Evolutionary conservation across 805 yeast species (phyloP).

Genomic region (Kregervanrija pseudodelftensis): DNA sequence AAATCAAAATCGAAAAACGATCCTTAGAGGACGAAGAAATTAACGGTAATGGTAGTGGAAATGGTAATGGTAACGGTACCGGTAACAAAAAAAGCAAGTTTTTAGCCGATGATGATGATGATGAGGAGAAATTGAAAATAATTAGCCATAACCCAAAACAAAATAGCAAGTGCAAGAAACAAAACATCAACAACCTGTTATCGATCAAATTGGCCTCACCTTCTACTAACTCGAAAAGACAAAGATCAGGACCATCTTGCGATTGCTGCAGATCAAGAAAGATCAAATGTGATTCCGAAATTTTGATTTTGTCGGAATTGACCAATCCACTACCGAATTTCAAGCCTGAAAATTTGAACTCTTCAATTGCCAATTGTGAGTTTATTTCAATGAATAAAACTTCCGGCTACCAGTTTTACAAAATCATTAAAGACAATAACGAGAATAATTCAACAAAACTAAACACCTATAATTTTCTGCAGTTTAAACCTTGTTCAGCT

Average conservation of each 20-base stretch:
- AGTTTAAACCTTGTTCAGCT: conserved; percentile 49
- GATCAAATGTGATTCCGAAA: conserved; percentile 67
- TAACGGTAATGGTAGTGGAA: too few relatives aligned
- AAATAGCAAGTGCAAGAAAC: neutral
- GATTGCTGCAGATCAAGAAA: conserved; percentile 63
- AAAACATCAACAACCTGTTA: neutral
- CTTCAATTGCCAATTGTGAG: conserved; percentile 26
- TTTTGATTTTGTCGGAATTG: conserved; percentile 26
- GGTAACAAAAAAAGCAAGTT: too few relatives aligned
- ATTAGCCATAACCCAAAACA: neutral
- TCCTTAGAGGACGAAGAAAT: too few relatives aligned
- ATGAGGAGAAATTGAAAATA: neutral
- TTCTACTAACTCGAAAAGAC: conserved; percentile 34
- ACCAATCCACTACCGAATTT: neutral
- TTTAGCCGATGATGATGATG: neutral
- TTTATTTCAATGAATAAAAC: conserved; percentile 17
- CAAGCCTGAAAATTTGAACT: conserved; percentile 4
- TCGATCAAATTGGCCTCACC: conserved; percentile 29
- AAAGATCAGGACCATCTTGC: conserved; percentile 69
- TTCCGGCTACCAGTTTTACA: conserved; percentile 23
- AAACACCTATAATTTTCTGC: conserved; percentile 27
- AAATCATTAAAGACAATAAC: conserved; percentile 17
- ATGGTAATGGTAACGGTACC: too few relatives aligned
- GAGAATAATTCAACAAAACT: conserved; percentile 9
- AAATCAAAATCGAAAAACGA: neutral